These are phyloP conservation scores for Zygoascus biomembranicola DNA, from an alignment of 805 yeast genomes.

Conservation along the genomic window DNA sequence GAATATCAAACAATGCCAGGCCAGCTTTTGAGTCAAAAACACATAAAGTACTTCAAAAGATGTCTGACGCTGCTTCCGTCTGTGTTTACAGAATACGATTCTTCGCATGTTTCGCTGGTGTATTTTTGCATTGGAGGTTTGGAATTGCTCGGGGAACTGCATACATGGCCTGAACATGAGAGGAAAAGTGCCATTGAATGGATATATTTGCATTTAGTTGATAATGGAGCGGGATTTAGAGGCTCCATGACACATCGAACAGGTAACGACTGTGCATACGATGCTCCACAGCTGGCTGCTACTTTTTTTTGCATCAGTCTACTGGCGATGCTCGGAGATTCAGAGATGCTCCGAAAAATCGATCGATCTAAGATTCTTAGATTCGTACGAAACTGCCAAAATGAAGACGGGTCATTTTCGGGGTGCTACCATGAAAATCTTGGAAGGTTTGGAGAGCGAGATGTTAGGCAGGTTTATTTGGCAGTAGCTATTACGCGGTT, in stretches of 20 bases:
- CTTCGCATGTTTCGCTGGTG: slow-evolving; percentile 59
- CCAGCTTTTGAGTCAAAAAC: slow-evolving; percentile 7
- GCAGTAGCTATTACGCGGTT: slow-evolving; percentile 58
- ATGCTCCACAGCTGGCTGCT: slow-evolving; percentile 59
- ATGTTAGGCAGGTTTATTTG: slow-evolving; percentile 65
- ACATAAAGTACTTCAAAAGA: slow-evolving; percentile 37
- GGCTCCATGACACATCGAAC: slow-evolving; percentile 42
- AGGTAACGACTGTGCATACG: slow-evolving; percentile 31
- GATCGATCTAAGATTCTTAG: slow-evolving; percentile 38
- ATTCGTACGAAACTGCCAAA: slow-evolving; percentile 56
- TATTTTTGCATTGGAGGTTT: slow-evolving; percentile 64
- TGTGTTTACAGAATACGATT: slow-evolving; percentile 52
- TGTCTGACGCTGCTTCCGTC: slow-evolving; percentile 49
- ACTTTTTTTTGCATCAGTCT: slow-evolving; percentile 67
- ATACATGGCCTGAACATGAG: slow-evolving; percentile 22
- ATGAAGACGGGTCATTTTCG: slow-evolving; percentile 49
- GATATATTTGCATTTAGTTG: slow-evolving; percentile 42
- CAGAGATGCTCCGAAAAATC: slow-evolving; percentile 30
- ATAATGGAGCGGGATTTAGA: slow-evolving; percentile 43
- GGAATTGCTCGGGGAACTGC: slow-evolving; percentile 33
- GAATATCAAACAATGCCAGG: too few relatives aligned
- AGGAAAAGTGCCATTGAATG: slow-evolving; percentile 30
- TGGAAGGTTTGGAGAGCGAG: slow-evolving; percentile 50
- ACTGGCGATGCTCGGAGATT: slow-evolving; percentile 43
- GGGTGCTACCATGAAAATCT: slow-evolving; percentile 32